These are phyloP conservation scores for Withania somnifera DNA, from an alignment of 305 asterid species.

Conservation along the genomic window DNA sequence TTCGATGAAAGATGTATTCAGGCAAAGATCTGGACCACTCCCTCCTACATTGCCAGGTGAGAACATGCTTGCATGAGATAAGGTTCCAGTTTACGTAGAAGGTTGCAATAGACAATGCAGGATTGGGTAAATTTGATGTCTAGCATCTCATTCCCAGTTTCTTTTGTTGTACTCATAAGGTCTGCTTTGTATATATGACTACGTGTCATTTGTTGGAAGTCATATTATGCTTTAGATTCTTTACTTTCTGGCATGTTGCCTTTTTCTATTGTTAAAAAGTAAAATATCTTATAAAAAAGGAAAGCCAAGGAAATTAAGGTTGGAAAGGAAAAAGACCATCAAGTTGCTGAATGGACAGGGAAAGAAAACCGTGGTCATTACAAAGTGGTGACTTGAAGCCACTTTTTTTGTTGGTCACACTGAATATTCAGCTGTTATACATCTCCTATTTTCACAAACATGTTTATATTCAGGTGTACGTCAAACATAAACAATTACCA, in stretches of 20 bases:
- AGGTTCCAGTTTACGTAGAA: too few species aligned
- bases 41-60: too few species aligned
- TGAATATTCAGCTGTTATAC: not conserved
- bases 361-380: not conserved
- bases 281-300: too few species aligned
- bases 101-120: too few species aligned
- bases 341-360: not conserved
- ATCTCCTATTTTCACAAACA: not conserved
- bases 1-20: too few species aligned
- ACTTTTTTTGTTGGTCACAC: not conserved
- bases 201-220: not conserved
- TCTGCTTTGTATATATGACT: too few species aligned
- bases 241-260: not conserved
- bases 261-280: not conserved
- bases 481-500: conserved; percentile 1
- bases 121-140: too few species aligned
- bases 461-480: conserved; percentile 1
- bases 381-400: not conserved
- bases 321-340: not conserved
- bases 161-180: too few species aligned
- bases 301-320: not conserved
- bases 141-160: too few species aligned
- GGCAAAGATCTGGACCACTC: too few species aligned
- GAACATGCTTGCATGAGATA: too few species aligned
- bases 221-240: not conserved